These are phyloP conservation scores for Flaveria sonorensis DNA, from an alignment of 129 eudicot species.

Conservation along the genomic window DNA sequence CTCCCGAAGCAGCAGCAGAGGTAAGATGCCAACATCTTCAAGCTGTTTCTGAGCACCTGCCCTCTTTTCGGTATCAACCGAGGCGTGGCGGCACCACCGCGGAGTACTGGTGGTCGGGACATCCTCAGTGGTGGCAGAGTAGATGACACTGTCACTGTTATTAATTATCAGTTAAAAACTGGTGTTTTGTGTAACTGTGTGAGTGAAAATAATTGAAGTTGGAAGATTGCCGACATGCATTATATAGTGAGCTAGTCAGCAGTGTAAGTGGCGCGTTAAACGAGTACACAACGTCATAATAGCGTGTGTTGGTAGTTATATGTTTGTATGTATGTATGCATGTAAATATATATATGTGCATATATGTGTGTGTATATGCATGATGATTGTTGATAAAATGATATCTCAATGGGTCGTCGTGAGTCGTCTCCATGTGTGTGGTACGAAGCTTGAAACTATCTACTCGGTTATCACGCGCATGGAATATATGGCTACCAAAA, in stretches of 20 bases:
- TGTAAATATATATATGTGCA: not conserved
- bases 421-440: conserved; percentile 22
- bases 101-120: not conserved
- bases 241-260: not conserved
- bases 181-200: not conserved
- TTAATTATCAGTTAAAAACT: too few relatives aligned
- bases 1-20: conserved; percentile 27
- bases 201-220: conserved; percentile 20
- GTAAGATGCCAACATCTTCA: conserved; percentile 15
- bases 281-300: conserved; percentile 15
- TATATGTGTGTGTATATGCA: not conserved
- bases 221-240: conserved; percentile 13
- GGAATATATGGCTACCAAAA: not conserved
- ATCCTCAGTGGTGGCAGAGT: not conserved
- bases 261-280: conserved; percentile 36
- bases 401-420: conserved; percentile 8
- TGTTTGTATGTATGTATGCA: not conserved
- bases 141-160: too few relatives aligned
- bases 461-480: conserved; percentile 24
- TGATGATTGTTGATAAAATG: not conserved
- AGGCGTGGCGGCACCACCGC: conserved; percentile 15
- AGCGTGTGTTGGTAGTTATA: too few relatives aligned
- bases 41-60: conserved; percentile 35
- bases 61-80: conserved; percentile 43
- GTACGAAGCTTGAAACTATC: conserved; percentile 24